These are phyloP conservation scores for Pyrenula massariospora DNA, from an alignment of 495 filamentous ascomycete genomes.

Conservation along the genomic window DNA sequence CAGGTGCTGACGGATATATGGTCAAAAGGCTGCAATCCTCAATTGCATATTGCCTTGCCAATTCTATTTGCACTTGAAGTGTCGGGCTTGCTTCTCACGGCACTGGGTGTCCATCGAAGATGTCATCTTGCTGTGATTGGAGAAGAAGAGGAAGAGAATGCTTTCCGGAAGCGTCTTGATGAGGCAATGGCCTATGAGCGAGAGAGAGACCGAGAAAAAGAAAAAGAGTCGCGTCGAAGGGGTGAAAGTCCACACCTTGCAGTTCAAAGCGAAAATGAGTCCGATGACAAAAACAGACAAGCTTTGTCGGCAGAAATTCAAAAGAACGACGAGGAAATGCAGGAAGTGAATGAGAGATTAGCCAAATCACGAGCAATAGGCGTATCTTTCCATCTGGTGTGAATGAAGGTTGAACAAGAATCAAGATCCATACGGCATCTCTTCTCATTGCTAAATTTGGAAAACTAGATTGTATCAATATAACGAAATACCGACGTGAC, in stretches of 20 bases:
- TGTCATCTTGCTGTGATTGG: neutral
- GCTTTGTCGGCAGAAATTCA: neutral
- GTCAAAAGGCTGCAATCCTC: conserved; percentile 34
- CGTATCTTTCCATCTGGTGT: neutral
- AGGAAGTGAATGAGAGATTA: neutral
- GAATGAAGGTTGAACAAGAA: too few species aligned
- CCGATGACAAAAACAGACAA: neutral
- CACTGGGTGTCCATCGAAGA: neutral
- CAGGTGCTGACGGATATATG: conserved; percentile 33
- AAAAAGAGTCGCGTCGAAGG: too few species aligned
- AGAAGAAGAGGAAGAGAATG: neutral
- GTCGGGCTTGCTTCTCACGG: conserved; percentile 1
- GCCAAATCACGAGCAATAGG: neutral
- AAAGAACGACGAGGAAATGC: neutral
- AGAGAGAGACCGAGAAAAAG: neutral
- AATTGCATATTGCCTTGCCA: conserved; percentile 27
- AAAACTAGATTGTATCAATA: too few species aligned
- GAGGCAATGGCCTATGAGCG: neutral
- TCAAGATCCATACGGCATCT: too few species aligned
- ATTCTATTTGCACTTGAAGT: conserved; percentile 28
- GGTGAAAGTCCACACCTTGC: too few species aligned
- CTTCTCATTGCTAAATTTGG: too few species aligned
- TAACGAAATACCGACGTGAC: too few species aligned
- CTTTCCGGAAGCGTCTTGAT: neutral
- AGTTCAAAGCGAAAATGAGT: neutral